A percentile compares a stretch with the other conserved stretches of the same genome.
Conservation (phyloP, 2,329 filamentous ascomycete species). For the Ceratocystis huliohia region DNA sequence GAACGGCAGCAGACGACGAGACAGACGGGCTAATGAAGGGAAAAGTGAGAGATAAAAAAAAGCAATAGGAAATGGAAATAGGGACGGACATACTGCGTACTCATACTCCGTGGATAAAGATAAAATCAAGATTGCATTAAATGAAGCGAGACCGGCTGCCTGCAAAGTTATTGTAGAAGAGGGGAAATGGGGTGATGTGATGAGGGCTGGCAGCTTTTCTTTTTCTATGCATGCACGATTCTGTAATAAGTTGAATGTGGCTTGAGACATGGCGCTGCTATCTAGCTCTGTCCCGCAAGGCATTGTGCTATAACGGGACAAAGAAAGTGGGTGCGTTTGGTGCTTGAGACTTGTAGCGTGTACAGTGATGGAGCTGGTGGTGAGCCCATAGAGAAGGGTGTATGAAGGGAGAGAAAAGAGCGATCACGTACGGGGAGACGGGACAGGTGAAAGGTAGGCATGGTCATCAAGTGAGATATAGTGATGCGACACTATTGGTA, state of each 20-base stretch:
- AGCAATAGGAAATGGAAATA: not conserved
- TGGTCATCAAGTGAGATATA: too few species aligned
- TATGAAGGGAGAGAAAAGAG: too few species aligned
- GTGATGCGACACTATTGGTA: too few species aligned
- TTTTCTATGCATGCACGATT: not conserved
- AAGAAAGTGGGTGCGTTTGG: too few species aligned
- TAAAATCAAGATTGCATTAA: not conserved
- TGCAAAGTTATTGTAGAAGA: not conserved
- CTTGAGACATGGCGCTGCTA: not conserved
- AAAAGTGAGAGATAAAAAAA: not conserved
- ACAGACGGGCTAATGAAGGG: too few species aligned
- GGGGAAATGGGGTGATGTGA: not conserved
- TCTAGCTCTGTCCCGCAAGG: too few species aligned
- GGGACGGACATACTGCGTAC: not conserved
- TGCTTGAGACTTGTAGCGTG: too few species aligned
- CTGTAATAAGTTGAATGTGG: not conserved
- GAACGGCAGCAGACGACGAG: not conserved
- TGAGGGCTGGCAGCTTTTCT: not conserved
- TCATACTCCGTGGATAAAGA: not conserved
- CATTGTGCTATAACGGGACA: too few species aligned
- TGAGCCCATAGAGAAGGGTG: too few species aligned
- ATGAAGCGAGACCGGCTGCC: not conserved
- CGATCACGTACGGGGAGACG: too few species aligned
- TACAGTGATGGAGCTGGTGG: too few species aligned
- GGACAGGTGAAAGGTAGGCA: too few species aligned